Evolutionary conservation across 1,284 basidiomycete species (phyloP), one percentile per base, ranked within the genome.

Genomic region (Tylopilus sp.): DNA sequence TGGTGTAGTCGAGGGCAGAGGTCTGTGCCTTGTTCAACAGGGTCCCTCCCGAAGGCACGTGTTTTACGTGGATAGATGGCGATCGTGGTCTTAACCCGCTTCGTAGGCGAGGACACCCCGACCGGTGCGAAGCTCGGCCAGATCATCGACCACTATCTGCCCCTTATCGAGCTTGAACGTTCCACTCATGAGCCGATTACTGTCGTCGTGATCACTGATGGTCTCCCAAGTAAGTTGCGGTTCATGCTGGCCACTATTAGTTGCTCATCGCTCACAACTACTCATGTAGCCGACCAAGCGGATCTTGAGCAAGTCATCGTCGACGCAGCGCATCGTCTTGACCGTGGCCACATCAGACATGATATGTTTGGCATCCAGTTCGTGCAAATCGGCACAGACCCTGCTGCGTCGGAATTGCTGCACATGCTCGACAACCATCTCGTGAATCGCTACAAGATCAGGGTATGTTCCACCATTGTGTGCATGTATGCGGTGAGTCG

Each of bases 331-430:
- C 66, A 70, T 29, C 70, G 79, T 20, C 68, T 82, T 21, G 77
- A 81, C 51, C 57, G 58, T 17, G 62, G 59, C 3, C 57, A 61
- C 12, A 63, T 73, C 39, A 70, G 66, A 31, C 54, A 50, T 33
- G 64, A 62, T 54, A 73, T 60, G 59, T 68, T 80, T 24, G 74
- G 77, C 28, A 70, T 81, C 30, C 75, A 77, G 33, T 80, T 81
- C 53, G 72, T 78, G 37, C 78, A 82, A 52, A 73, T 80, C 36
- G 77, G 78, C 0, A 66, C 71, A 10, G 75, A 78, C 51, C 57
- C 61, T 0, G 67, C 63, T 26, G 79, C 77, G 1, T 65, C 75
- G 0, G 68, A 69, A n/a, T 65, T 72, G n/a, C 60, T 80, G 41
- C 65, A 62, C 44, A 68, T 65, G 37, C 59, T 81, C 6, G 79